These are phyloP conservation scores for Fraxinus sp. DNA, from an alignment of 305 asterid species.

Conservation along the genomic window DNA sequence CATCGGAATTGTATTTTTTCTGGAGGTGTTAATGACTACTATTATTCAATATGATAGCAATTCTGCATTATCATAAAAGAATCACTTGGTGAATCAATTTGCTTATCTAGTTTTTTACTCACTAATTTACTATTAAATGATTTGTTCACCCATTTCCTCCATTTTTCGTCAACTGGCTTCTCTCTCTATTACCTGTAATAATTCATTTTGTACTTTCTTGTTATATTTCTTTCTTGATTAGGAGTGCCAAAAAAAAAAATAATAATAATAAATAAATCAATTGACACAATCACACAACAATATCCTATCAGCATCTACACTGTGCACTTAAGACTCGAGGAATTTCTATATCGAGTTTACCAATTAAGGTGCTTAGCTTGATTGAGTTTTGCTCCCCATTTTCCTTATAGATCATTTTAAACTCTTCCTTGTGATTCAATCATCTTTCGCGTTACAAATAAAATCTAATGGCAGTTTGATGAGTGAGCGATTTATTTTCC, in stretches of 20 bases:
- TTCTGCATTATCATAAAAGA: not conserved
- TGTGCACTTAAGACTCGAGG: not conserved
- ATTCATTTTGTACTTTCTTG: not conserved
- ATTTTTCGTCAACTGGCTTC: not conserved
- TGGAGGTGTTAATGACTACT: not conserved
- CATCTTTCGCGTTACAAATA: not conserved
- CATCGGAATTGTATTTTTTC: not conserved
- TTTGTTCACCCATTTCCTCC: not conserved
- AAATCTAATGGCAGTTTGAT: not conserved
- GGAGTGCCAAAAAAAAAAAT: not conserved
- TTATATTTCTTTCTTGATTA: not conserved
- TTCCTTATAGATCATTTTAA: not conserved
- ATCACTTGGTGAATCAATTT: not conserved
- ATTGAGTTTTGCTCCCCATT: not conserved
- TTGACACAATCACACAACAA: not conserved
- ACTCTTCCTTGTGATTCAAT: not conserved
- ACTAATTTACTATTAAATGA: not conserved
- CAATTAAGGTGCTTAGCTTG: not conserved
- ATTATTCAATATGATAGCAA: not conserved
- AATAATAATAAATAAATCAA: no score
- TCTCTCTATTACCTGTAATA: not conserved
- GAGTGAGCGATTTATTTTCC: not conserved
- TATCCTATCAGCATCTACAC: not conserved
- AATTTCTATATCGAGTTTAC: not conserved
- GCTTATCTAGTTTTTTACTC: not conserved